Conservation (phyloP, 176 grass and related monocot genomes). For the sorghum (Sorghum bicolor) region Sorghum_bicolor_NCBIv3 NC_012878.2:54269001-54269500, state of each 20-base stretch:
- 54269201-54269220: not conserved
- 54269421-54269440: not conserved
- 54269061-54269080: not conserved
- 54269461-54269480: not conserved
- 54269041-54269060: not conserved
- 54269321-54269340: not conserved
- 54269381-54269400: not conserved
- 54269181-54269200: not conserved
- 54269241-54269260: not conserved
- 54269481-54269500: constrained; percentile 32
- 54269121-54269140: not conserved
- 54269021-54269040: constrained; percentile 4
- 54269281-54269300: not conserved
- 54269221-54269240: not conserved
- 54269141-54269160: not conserved
- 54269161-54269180: not conserved
- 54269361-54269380: not conserved
- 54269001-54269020: not conserved
- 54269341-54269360: not conserved
- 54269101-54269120: not conserved
- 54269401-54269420: not conserved
- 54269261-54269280: not conserved
- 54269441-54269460: not conserved
- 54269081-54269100: not conserved
- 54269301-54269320: not conserved